A percentile compares a stretch with the other conserved stretches of the same genome.
Conservation (phyloP, 441 rosid genomes). For the Populus hybrid region DNA sequence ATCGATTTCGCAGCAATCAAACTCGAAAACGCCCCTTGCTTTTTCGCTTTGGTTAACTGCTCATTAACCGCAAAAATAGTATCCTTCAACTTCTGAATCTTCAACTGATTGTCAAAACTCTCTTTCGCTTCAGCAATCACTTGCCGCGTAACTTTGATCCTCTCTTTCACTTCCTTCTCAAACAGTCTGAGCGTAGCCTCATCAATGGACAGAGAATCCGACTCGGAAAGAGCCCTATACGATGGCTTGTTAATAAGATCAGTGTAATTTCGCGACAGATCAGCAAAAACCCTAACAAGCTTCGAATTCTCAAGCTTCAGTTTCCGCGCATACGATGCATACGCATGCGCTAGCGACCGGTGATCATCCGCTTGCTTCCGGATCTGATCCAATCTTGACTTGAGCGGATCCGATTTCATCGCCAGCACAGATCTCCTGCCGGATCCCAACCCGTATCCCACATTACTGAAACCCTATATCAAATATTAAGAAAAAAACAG, state of each 20-base stretch:
- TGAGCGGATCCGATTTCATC: constrained; percentile 80
- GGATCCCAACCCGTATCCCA: constrained; percentile 45
- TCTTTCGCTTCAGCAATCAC: constrained; percentile 87
- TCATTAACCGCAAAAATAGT: constrained; percentile 73
- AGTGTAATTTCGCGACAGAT: constrained; percentile 72
- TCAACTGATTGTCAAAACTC: constrained; percentile 87
- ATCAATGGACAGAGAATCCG: constrained; percentile 65
- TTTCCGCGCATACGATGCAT: constrained; percentile 92
- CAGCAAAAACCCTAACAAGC: constrained; percentile 84
- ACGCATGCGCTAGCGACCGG: constrained; percentile 67
- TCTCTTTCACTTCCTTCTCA: constrained; percentile 93
- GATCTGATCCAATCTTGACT: constrained; percentile 87
- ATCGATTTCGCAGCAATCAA: constrained; percentile 92
- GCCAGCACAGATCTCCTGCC: constrained; percentile 74
- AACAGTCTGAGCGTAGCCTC: constrained; percentile 61
- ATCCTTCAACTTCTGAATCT: constrained; percentile 40
- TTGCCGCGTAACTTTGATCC: constrained; percentile 87
- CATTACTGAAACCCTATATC: constrained; percentile 41
- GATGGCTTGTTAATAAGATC: constrained; percentile 78
- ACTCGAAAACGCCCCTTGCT: constrained; percentile 90
- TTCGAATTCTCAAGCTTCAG: constrained; percentile 93
- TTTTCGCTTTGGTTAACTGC: constrained; percentile 79
- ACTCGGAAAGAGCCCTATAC: constrained; percentile 50
- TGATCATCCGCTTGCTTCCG: constrained; percentile 95
- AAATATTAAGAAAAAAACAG: background rate